Evolutionary conservation across 305 asterid species (phyloP).

Genomic region (Rubia balearica): DNA sequence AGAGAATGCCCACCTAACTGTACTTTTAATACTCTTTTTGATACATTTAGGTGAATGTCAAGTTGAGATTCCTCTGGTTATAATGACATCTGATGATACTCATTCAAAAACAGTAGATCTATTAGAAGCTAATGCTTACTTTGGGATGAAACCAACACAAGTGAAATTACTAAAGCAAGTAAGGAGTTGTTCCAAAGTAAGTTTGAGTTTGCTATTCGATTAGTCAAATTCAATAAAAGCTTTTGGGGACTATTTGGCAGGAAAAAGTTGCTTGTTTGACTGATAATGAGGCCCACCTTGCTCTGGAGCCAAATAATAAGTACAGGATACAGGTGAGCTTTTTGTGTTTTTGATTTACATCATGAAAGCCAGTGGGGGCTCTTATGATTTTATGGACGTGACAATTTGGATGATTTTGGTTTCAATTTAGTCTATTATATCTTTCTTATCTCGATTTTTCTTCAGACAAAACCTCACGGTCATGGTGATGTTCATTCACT

Average conservation of each 20-base stretch:
- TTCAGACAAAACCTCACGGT: constrained; percentile 97
- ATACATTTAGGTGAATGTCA: constrained; percentile 49
- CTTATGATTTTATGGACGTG: not conserved
- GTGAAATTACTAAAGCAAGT: constrained; percentile 92
- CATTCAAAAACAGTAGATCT: constrained; percentile 65
- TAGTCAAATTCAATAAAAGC: constrained; percentile 9
- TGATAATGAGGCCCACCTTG: constrained; percentile 92
- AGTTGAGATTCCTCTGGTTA: constrained; percentile 72
- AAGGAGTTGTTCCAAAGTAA: constrained; percentile 14
- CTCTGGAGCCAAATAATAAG: constrained; percentile 75
- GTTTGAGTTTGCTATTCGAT: constrained; percentile 6
- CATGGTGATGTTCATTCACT: constrained; percentile 99
- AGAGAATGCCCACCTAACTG: not conserved
- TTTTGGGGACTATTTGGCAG: constrained; percentile 35
- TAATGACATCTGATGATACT: constrained; percentile 99
- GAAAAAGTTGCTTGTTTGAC: constrained; percentile 99
- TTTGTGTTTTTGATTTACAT: constrained; percentile 15
- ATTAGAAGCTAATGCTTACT: constrained; percentile 67
- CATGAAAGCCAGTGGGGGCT: not conserved
- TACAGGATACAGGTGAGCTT: constrained; percentile 72
- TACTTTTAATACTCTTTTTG: not conserved
- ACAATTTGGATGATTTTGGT: constrained; percentile 6
- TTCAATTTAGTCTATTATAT: constrained; percentile 2
- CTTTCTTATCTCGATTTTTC: constrained; percentile 15
- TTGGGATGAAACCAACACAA: constrained; percentile 91